Evolutionary conservation across 805 yeast genomes (phyloP), one percentile per base, ranked within the genome.

Genomic region (Candida maltosa): DNA sequence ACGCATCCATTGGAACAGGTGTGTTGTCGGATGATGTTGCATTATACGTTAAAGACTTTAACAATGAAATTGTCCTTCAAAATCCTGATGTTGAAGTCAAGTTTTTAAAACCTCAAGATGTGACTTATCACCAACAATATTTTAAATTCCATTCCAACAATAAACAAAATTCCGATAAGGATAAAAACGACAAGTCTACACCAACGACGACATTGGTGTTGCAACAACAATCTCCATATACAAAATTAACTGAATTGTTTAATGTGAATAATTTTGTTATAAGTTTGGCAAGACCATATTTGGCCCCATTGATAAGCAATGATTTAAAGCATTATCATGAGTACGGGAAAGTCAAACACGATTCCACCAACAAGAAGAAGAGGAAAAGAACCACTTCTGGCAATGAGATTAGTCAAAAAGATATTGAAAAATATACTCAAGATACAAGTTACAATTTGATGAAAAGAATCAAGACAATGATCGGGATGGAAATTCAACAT

Each of bases 211-310:
- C 31, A 3, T 9, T 28, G 8, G 31, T 31, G 4, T 38, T 54
- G 14, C 56, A 54, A 40, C 63, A 62, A 15, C 57, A 57, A 31
- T 58, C 70, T 8, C 96, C 97, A 0, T 91, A 91, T 53, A 84
- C 93, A 1, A 68, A 96, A 36, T 70, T 91, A 31, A 83, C 96
- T 0, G 97, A 93, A 56, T 70, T 91, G 39, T 93, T 91, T 66
- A 93, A 93, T 49, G 97, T 93, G 16, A 93, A 93, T 58, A 94
- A 89, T 58, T 91, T 87, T 52, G 71, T 93, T 20, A 89, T 89
- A 1, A 86, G 96, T 15, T 69, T 91, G 45, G 96, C 97, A 6
- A 73, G 97, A 42, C 97, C 97, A 1, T 93, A 91, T 51, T 65
- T 91, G 47, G 96, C 96, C 0, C 97, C 97, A 1, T 65, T 91